Conservation (phyloP, 2,329 filamentous ascomycete genomes). For the Trichoderma asperellum region DNA sequence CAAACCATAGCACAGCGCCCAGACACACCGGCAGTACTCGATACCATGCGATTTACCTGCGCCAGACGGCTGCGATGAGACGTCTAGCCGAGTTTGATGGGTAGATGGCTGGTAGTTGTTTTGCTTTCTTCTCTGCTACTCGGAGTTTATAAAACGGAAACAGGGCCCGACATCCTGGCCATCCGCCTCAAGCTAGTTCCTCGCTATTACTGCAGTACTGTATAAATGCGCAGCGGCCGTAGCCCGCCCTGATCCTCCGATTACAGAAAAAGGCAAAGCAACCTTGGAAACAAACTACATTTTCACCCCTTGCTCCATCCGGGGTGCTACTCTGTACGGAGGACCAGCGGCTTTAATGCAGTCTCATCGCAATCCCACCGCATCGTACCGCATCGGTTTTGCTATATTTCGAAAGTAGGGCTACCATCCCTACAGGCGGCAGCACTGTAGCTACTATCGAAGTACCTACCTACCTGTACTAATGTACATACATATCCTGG, state of each 20-base stretch:
- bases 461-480: too few relatives aligned
- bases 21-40: neutral
- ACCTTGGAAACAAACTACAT: conserved; percentile 4
- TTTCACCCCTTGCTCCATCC: conserved; percentile 13
- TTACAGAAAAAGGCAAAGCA: neutral
- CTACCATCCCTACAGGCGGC: neutral
- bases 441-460: neutral
- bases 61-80: neutral
- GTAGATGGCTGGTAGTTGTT: neutral
- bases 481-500: neutral
- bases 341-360: neutral
- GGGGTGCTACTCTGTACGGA: conserved; percentile 5
- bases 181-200: neutral
- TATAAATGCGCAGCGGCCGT: neutral
- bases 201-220: neutral
- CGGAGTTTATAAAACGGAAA: neutral
- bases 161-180: neutral
- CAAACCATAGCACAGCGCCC: neutral
- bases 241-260: neutral
- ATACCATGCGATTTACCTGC: neutral
- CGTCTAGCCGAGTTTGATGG: neutral
- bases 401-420: neutral
- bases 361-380: neutral
- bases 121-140: neutral
- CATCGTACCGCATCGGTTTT: neutral